phyloP scores from a whole-genome alignment of 345 rosid genomes.

The Psidium guajava region DNA sequence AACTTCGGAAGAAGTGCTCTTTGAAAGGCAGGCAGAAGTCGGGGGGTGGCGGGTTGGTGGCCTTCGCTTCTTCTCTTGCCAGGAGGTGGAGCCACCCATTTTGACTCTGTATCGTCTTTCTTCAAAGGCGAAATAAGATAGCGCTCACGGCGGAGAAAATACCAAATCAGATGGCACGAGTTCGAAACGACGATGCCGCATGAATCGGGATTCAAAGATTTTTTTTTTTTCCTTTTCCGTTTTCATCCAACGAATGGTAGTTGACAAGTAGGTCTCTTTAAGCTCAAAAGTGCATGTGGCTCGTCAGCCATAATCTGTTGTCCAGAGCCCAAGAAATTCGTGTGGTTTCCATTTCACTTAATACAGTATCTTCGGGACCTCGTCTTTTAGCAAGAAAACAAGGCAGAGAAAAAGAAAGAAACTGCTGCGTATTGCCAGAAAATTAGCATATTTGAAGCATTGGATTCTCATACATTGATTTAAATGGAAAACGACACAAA shows the following conservation, averaged over 20 bases:
- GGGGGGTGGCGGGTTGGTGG: neutral
- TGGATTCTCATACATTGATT: neutral
- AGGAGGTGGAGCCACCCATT: neutral
- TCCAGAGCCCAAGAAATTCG: neutral
- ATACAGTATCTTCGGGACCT: no score
- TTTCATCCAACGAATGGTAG: neutral
- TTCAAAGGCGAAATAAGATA: neutral
- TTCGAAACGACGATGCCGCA: neutral
- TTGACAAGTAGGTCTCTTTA: neutral
- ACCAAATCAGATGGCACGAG: neutral
- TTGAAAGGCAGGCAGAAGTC: neutral
- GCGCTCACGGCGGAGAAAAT: neutral
- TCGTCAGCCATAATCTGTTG: neutral
- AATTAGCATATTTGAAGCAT: neutral
- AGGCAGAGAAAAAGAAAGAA: neutral
- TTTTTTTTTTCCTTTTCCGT: neutral
- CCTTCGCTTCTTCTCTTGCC: neutral
- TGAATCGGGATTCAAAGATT: neutral
- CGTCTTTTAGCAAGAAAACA: neutral
- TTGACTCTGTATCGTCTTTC: neutral
- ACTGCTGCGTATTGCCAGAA: neutral
- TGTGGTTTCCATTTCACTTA: neutral
- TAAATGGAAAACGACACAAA: neutral
- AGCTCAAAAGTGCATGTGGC: neutral
- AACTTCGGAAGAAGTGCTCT: neutral